phyloP scores from a whole-genome alignment of 371 early-diverging fungal genomes.

The Mycotypha africana region DNA sequence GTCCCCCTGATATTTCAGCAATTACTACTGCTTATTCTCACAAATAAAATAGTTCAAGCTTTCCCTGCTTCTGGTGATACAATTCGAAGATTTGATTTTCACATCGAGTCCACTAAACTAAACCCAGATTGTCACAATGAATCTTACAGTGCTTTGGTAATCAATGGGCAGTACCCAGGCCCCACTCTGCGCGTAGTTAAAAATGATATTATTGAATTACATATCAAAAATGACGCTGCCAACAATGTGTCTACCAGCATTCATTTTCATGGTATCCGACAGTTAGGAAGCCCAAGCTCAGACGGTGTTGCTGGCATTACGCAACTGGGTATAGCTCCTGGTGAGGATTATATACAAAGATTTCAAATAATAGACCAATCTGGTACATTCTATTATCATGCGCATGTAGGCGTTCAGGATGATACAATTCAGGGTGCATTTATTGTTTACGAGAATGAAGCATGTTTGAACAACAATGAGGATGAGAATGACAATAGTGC shows the following conservation, averaged over 20 bases:
- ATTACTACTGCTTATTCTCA: not conserved
- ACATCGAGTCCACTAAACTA: conserved; percentile 4
- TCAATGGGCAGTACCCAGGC: conserved; percentile 45
- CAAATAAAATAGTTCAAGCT: too few species aligned
- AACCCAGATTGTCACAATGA: conserved; percentile 29
- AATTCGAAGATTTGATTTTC: conserved; percentile 13
- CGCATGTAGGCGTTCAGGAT: conserved; percentile 38
- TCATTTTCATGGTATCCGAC: conserved; percentile 42
- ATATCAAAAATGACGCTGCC: conserved; percentile 21
- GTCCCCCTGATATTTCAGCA: not conserved
- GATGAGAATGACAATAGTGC: too few species aligned
- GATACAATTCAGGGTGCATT: conserved; percentile 43
- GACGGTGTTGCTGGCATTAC: conserved; percentile 60
- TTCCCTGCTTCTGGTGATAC: too few species aligned
- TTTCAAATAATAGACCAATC: conserved; percentile 33
- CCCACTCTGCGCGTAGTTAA: conserved; percentile 30
- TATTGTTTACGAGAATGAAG: conserved; percentile 38
- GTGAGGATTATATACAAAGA: conserved; percentile 35
- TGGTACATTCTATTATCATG: conserved; percentile 55
- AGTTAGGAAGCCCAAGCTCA: conserved; percentile 23
- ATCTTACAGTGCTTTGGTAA: conserved; percentile 5
- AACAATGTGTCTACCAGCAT: conserved; percentile 18
- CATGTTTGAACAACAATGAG: not conserved
- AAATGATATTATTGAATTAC: conserved; percentile 32
- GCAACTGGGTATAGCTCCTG: conserved; percentile 47